Evolutionary conservation across 2,329 filamentous ascomycete genomes (phyloP), one percentile per base, ranked within the genome.

Genomic region (Xylariaceae sp.): DNA sequence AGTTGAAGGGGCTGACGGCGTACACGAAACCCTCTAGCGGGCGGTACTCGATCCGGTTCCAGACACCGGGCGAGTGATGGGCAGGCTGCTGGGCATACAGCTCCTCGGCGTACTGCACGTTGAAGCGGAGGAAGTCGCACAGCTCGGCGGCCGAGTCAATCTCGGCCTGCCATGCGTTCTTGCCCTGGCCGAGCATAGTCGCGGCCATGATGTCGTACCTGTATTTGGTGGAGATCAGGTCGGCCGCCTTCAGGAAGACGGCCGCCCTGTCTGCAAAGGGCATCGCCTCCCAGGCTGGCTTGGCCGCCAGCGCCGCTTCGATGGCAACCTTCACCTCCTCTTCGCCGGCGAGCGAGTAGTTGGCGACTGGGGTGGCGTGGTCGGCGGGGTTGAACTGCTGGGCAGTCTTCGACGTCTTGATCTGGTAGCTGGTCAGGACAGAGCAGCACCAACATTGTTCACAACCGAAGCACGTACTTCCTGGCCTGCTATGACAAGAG

Each of bases 81-180:
- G 70, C 72, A 11, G 90, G 90, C 63, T 98, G 92, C 56, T 87
- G 79, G 23, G 77, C 75, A 58, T 95, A 94, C 36, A 94, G 67
- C 57, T 95, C 85, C 64, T 94, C 82, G 18, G 90, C 90, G 55
- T 92, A 95, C 59, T 89, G 79, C 33, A 95, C 90, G 55, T 92
- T 92, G 69, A 95, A 94, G 55, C 88, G 78, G 57, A 96, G 68
- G 64, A 96, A 96, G 59, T 98, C 90, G 49, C 77, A 82, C 49
- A 94, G 65, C 70, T 98, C 92, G 7, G 90, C 90, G 13, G 90
- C 90, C 24, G 89, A 75, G 60, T 96, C 90, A 44, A 96, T 96
- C 71, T 98, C 90, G n/a, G 92, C 90, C 64, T 98, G 90, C 88
- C 88, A 96, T 30, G 86, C 87, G 59, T 95, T 96, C 76, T 96